phyloP scores from a whole-genome alignment of 345 rosid species.

The Euclidium syriacum region DNA sequence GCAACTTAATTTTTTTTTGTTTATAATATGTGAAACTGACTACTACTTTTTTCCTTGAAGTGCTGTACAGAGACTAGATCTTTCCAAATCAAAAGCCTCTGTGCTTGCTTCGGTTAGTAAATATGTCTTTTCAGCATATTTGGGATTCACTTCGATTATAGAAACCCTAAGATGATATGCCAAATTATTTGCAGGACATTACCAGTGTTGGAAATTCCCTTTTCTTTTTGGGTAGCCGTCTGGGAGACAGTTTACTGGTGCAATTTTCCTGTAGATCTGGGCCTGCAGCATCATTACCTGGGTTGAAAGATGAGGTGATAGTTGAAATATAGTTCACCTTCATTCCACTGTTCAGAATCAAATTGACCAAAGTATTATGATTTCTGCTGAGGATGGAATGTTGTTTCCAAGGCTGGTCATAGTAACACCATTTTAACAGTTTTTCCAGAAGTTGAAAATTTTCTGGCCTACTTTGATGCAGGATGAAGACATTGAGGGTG shows the following conservation, averaged over 20 bases:
- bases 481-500: constrained; percentile 95
- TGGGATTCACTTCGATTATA: background rate
- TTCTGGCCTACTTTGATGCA: constrained; percentile 26
- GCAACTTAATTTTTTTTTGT: constrained; percentile 1
- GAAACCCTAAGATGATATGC: constrained; percentile 15
- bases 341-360: background rate
- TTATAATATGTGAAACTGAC: constrained; percentile 16
- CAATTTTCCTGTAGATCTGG: constrained; percentile 71
- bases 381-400: background rate
- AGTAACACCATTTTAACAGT: background rate
- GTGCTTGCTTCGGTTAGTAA: constrained; percentile 92
- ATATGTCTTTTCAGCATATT: constrained; percentile 13
- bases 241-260: constrained; percentile 97
- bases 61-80: constrained; percentile 94
- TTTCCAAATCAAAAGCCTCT: constrained; percentile 95
- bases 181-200: constrained; percentile 57
- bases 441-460: background rate
- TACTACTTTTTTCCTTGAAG: constrained; percentile 45
- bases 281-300: constrained; percentile 51
- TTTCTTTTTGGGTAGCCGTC: constrained; percentile 86
- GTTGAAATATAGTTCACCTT: background rate
- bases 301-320: constrained; percentile 83
- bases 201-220: constrained; percentile 73
- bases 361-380: background rate
- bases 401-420: constrained; percentile 8